phyloP scores from a whole-genome alignment of 2,329 filamentous ascomycete genomes.

The Talaromyces sp. region DNA sequence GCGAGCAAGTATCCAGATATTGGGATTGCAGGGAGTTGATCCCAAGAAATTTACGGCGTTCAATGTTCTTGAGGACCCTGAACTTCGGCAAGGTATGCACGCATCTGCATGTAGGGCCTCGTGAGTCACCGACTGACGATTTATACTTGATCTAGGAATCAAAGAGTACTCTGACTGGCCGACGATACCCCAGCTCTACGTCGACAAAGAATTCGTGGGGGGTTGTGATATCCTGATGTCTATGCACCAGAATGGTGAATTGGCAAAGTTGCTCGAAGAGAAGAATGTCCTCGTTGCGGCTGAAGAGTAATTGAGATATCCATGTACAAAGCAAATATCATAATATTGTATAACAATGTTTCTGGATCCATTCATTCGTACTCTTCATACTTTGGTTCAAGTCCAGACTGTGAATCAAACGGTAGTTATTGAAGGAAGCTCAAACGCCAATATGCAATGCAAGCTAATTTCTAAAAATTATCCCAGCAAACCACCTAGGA shows the following conservation, averaged over 20 bases:
- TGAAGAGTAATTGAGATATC: conserved; percentile 39
- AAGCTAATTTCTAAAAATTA: conserved; percentile 20
- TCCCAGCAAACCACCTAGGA: conserved; percentile 77
- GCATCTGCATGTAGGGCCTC: not conserved
- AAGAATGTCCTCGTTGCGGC: conserved; percentile 76
- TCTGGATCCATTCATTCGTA: not conserved
- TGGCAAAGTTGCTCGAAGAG: conserved; percentile 87
- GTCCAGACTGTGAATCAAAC: not conserved
- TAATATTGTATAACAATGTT: not conserved
- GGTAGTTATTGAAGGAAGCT: not conserved
- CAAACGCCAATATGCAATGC: conserved; percentile 10
- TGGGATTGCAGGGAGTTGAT: conserved; percentile 91
- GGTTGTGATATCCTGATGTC: conserved; percentile 96
- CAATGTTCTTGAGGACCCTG: conserved; percentile 90
- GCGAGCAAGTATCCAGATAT: conserved; percentile 87
- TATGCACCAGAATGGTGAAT: conserved; percentile 94
- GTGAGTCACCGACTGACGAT: conserved; percentile 2
- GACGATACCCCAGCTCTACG: conserved; percentile 94
- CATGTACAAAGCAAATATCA: not conserved
- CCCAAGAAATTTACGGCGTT: conserved; percentile 96
- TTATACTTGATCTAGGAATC: conserved; percentile 61
- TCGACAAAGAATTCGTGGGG: conserved; percentile 92
- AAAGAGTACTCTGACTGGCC: conserved; percentile 99
- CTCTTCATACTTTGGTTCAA: not conserved
- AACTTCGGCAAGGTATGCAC: conserved; percentile 72